Evolutionary conservation across 1,284 basidiomycete genomes (phyloP), one percentile per base, ranked within the genome.

Genomic region (Cystobasidium slooffiae): DNA sequence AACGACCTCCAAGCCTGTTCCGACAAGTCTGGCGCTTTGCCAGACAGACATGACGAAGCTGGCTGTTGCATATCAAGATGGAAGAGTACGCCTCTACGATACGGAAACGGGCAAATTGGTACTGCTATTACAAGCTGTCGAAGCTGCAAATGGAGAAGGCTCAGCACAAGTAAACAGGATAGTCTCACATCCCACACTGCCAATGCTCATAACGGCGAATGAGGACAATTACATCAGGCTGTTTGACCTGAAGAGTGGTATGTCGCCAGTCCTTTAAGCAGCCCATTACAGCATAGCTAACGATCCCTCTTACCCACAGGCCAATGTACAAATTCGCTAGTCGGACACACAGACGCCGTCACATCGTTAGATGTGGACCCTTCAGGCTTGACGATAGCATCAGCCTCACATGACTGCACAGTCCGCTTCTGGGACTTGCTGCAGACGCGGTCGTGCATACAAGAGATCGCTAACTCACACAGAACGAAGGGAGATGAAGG

Each of bases 341-440:
- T 91, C 9, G 94, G 93, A 18, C 97, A 99, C 81, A 86, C 94
- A 41, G 92, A 95, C 78, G 90, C 92, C 1, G 91, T 97, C 61
- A 97, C 94, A 5, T 93, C 91, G 31, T 84, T 99, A 43, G 91
- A 93, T 51, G 89, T 98, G 75, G 93, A 96, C 76, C 88, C 92
- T 0, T 86, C 92, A 1, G 92, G 92, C 52, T 88, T 95, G 82
- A 90, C 90, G 10, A 87, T 98, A 53, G 90, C 94, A 3, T 94
- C 94, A 1, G 92, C 91, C 51, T 91, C 92, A 63, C 93, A 97
- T 80, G 96, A 99, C 82, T 94, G 94, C 81, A 94, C 93, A 20
- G 86, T 94, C 56, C 90, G 96, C 24, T 91, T 97, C 84, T 99
- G 96, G 97, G 93, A 97, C 82, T 84, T 97, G 70, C 87, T 92